Evolutionary conservation across 306 rosid genomes (phyloP).

Genomic region (Rubus parviflorus): DNA sequence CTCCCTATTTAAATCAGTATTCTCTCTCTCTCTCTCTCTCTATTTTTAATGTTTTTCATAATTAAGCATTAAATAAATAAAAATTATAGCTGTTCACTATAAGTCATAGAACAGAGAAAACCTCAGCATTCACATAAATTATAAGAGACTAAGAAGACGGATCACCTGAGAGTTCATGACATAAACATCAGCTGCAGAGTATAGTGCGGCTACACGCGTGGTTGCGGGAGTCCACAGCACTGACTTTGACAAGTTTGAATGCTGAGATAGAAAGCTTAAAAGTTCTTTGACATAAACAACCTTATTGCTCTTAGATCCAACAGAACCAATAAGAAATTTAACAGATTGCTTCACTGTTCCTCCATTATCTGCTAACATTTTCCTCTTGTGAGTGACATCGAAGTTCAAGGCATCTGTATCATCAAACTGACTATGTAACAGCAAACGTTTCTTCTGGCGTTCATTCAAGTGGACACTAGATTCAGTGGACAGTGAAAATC

Average conservation of each 20-base stretch:
- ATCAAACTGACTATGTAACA: conserved; percentile 28
- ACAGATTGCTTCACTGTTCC: conserved; percentile 40
- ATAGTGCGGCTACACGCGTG: conserved; percentile 77
- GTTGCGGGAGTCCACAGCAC: conserved; percentile 88
- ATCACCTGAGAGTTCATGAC: conserved; percentile 90
- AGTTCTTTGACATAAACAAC: conserved; percentile 71
- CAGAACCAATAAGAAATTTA: conserved; percentile 77
- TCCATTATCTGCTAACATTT: conserved; percentile 29
- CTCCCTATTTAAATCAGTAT: background rate
- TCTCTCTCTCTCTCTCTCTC: no score
- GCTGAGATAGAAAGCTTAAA: conserved; percentile 47
- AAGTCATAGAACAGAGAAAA: background rate
- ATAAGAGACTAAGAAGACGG: conserved; percentile 1
- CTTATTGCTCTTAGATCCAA: conserved; percentile 95
- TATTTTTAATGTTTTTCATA: background rate
- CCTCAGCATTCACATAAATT: background rate
- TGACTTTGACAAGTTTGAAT: conserved; percentile 71
- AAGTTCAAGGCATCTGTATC: conserved; percentile 37
- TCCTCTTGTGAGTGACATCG: conserved; percentile 35
- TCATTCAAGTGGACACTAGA: conserved; percentile 35
- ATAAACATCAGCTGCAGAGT: conserved; percentile 91
- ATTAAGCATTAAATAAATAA: background rate
- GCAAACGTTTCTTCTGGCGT: conserved; percentile 19
- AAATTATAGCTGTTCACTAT: background rate
- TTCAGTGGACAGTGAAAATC: conserved; percentile 25